These are phyloP conservation scores for Annulohypoxylon moriforme DNA, from an alignment of 495 filamentous ascomycete species.

Conservation along the genomic window DNA sequence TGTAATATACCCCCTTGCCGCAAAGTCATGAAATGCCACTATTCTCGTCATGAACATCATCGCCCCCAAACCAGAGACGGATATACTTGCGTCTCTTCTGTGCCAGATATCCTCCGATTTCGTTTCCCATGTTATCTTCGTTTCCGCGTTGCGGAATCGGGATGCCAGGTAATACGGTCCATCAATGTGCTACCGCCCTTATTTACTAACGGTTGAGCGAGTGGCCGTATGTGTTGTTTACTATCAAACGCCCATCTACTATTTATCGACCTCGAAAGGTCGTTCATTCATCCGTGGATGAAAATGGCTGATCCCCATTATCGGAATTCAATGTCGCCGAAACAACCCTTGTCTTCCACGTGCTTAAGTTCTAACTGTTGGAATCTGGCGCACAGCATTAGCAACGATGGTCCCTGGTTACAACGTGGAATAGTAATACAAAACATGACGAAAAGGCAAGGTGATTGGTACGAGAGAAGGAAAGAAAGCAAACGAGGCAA, in stretches of 20 bases:
- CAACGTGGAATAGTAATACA: background rate
- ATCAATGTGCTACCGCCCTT: background rate
- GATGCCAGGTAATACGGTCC: conserved; percentile 8
- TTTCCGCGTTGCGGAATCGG: conserved; percentile 12
- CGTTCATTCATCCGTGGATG: conserved; percentile 14
- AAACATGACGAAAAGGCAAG: background rate
- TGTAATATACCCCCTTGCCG: conserved; percentile 47
- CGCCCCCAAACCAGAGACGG: conserved; percentile 12
- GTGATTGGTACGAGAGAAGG: background rate
- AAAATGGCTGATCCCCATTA: conserved; percentile 57
- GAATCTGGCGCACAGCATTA: conserved; percentile 64
- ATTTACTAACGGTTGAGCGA: conserved; percentile 24
- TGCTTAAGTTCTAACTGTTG: conserved; percentile 93
- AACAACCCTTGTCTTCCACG: conserved; percentile 85
- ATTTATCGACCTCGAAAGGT: conserved; percentile 15
- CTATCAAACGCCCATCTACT: conserved; percentile 8
- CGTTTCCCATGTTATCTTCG: background rate
- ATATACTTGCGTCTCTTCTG: background rate
- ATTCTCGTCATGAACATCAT: conserved; percentile 36
- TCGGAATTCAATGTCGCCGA: conserved; percentile 92
- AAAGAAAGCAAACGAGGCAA: background rate
- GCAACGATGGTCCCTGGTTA: background rate
- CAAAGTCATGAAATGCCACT: conserved; percentile 40
- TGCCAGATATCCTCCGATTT: conserved; percentile 4
- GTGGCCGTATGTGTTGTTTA: background rate